These are phyloP conservation scores for Phytopythium litorale DNA, from an alignment of 352 stramenopile genomes.

Conservation along the genomic window DNA sequence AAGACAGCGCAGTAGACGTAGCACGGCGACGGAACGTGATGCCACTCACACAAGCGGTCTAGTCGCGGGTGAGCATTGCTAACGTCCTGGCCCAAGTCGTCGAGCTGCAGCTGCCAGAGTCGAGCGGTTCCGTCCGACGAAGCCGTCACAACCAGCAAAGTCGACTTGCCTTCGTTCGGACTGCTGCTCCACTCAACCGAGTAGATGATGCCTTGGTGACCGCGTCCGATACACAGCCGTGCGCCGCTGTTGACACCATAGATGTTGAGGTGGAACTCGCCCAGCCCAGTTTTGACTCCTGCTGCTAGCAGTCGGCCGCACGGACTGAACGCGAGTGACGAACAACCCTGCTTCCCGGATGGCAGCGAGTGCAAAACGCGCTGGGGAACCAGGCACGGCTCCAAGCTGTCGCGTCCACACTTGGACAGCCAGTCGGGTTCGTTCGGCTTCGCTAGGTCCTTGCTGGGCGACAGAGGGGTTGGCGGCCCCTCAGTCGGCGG, in stretches of 20 bases:
- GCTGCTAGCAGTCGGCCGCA: slow-evolving; percentile 52
- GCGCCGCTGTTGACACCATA: slow-evolving; percentile 39
- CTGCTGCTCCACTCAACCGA: slow-evolving; percentile 42
- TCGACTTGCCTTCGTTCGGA: slow-evolving; percentile 5
- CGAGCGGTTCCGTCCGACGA: slow-evolving; percentile 56
- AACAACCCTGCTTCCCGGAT: slow-evolving; percentile 55
- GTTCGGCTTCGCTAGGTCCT: not conserved
- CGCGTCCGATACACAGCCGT: slow-evolving; percentile 29
- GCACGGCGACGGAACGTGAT: slow-evolving; percentile 46
- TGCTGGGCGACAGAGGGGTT: not conserved
- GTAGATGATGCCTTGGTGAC: slow-evolving; percentile 58
- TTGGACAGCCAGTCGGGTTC: not conserved
- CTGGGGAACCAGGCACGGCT: slow-evolving; percentile 55
- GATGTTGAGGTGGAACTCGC: slow-evolving; percentile 39
- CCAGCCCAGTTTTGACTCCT: slow-evolving; percentile 27
- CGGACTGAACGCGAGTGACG: slow-evolving; percentile 51
- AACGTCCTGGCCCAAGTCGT: not conserved
- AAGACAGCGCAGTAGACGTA: slow-evolving; percentile 72
- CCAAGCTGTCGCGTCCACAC: slow-evolving; percentile 29
- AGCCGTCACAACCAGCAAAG: slow-evolving; percentile 35
- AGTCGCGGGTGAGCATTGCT: slow-evolving; percentile 7
- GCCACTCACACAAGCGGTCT: slow-evolving; percentile 28
- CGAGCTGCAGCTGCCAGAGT: slow-evolving; percentile 29
- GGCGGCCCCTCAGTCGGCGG: not conserved
- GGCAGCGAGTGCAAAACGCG: slow-evolving; percentile 48